Percentiles rank a stretch among this genome's conserved stretches.
Conservation (phyloP, 306 rosid species). For the Lupinus albus region DNA sequence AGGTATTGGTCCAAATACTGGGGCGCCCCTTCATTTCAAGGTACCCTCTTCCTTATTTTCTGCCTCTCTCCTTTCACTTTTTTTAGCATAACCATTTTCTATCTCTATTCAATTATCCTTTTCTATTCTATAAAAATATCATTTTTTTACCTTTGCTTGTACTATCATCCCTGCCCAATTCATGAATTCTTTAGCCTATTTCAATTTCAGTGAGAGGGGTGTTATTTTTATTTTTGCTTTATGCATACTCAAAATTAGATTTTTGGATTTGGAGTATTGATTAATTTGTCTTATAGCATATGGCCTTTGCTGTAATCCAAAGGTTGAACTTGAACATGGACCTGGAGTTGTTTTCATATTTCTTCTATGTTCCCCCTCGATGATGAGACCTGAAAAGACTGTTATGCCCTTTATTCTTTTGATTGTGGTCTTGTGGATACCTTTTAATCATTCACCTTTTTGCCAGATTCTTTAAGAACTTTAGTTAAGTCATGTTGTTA, state of each 20-base stretch:
- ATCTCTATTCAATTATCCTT: not conserved
- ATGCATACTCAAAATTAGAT: not conserved
- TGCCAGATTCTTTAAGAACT: constrained; percentile 26
- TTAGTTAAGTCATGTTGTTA: constrained; percentile 5
- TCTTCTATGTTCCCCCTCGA: constrained; percentile 14
- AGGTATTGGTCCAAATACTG: constrained; percentile 81
- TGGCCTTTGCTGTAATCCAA: constrained; percentile 27
- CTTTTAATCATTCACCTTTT: constrained; percentile 25
- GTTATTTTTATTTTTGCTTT: not conserved
- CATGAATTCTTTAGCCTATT: not conserved
- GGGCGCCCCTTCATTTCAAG: constrained; percentile 86
- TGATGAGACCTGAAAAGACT: constrained; percentile 22
- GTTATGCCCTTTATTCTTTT: constrained; percentile 31
- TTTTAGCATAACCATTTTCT: not conserved
- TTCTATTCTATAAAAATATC: not conserved
- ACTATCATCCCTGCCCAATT: not conserved
- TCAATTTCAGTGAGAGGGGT: constrained; percentile 7
- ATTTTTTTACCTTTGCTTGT: not conserved
- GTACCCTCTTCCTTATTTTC: constrained; percentile 36
- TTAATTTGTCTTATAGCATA: constrained; percentile 7
- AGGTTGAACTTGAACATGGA: constrained; percentile 23
- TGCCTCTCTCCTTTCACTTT: constrained; percentile 1
- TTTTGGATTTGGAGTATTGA: constrained; percentile 6
- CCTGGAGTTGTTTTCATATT: not conserved
- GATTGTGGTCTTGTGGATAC: constrained; percentile 25